Evolutionary conservation across 768 basidiomycete genomes (phyloP).

Genomic region (Hygrocybe coccinea): DNA sequence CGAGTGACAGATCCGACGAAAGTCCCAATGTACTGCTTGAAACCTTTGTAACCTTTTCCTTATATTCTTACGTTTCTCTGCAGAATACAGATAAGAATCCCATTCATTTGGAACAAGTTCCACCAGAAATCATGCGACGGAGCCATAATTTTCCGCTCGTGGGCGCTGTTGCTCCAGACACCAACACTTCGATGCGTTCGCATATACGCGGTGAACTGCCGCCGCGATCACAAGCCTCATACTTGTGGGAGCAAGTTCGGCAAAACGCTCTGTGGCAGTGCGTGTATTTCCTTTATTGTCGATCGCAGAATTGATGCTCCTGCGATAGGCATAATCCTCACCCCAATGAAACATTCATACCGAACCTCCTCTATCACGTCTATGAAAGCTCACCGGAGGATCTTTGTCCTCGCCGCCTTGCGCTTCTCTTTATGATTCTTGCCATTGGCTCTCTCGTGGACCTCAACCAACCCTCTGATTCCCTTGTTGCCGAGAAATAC

Average conservation of each 20-base stretch:
- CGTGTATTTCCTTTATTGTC: slow-evolving; percentile 18
- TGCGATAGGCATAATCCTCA: slow-evolving; percentile 57
- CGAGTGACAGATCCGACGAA: not conserved
- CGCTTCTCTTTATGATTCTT: slow-evolving; percentile 64
- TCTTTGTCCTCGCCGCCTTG: slow-evolving; percentile 58
- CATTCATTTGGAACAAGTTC: not conserved
- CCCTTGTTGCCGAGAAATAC: slow-evolving; percentile 55
- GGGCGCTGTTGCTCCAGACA: slow-evolving; percentile 43
- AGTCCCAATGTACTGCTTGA: not conserved
- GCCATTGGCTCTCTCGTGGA: slow-evolving; percentile 67
- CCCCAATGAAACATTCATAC: slow-evolving; percentile 58
- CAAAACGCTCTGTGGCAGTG: slow-evolving; percentile 67
- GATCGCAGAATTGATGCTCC: not conserved
- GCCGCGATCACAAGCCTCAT: slow-evolving; percentile 49
- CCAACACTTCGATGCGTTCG: slow-evolving; percentile 50
- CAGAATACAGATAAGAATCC: not conserved
- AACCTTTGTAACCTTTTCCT: not conserved
- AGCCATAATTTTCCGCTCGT: slow-evolving; percentile 55
- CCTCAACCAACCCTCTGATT: slow-evolving; percentile 42
- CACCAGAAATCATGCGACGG: slow-evolving; percentile 44
- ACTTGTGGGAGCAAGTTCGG: slow-evolving; percentile 58
- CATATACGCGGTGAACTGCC: slow-evolving; percentile 57
- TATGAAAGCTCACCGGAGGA: slow-evolving; percentile 50
- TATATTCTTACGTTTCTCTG: not conserved
- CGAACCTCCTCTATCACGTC: slow-evolving; percentile 60